Conservation (phyloP, 805 yeast genomes). For the Barnettozyma vustinii region DNA sequence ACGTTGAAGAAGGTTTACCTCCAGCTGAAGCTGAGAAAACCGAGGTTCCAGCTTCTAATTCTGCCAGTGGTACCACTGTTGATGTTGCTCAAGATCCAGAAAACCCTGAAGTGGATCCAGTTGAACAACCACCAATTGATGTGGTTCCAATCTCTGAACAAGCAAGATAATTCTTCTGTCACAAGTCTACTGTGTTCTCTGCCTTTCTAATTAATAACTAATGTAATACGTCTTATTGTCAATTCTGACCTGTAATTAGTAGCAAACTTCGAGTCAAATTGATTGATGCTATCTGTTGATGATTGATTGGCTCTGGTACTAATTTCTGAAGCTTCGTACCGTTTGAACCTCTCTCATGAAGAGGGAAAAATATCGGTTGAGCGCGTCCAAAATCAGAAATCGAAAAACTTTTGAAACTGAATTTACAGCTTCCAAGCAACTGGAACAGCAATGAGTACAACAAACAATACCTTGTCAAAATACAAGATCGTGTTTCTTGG, state of each 20-base stretch:
- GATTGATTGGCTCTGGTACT: no score
- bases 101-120: not conserved
- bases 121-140: not conserved
- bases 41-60: not conserved
- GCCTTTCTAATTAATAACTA: not conserved
- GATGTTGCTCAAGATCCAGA: not conserved
- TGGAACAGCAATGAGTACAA: constrained; percentile 16
- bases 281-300: no score
- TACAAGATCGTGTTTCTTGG: constrained; percentile 93
- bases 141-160: not conserved
- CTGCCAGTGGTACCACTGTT: not conserved
- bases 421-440: not conserved
- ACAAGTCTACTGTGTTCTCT: not conserved
- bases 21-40: not conserved
- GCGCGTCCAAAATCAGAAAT: not conserved
- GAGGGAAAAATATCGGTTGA: not conserved
- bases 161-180: no score
- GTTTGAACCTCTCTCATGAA: no score
- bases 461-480: constrained; percentile 39
- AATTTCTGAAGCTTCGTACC: no score
- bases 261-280: no score
- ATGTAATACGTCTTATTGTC: not conserved
- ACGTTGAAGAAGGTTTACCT: not conserved
- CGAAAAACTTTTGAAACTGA: not conserved
- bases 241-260: not conserved